Evolutionary conservation across 1,139 yeast species (phyloP).

Genomic region (Diutina mesorugosa): DNA sequence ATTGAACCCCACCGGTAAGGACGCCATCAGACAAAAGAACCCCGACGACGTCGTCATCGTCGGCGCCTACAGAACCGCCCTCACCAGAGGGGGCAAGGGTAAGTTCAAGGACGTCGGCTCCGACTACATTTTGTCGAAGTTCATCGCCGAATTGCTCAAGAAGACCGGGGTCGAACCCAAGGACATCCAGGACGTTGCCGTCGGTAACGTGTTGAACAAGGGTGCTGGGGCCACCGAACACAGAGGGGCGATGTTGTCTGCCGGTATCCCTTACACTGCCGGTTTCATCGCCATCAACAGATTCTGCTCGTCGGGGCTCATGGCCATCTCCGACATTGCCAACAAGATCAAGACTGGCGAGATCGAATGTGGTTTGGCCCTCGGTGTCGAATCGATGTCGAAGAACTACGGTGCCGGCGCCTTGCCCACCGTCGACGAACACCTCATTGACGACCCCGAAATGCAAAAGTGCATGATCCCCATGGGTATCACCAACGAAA

Average conservation of each 20-base stretch:
- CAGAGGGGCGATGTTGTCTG: conserved; percentile 55
- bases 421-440: conserved; percentile 15
- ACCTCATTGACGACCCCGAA: conserved; percentile 7
- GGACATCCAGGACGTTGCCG: conserved; percentile 67
- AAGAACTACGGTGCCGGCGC: conserved; percentile 60
- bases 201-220: conserved; percentile 79
- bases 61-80: conserved; percentile 81
- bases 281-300: conserved; percentile 81
- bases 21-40: conserved; percentile 37
- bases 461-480: conserved; percentile 64
- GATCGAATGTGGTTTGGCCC: conserved; percentile 82
- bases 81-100: conserved; percentile 80
- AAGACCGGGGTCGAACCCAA: conserved; percentile 51
- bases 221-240: conserved; percentile 93
- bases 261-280: conserved; percentile 39
- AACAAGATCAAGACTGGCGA: conserved; percentile 80
- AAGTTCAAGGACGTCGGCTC: conserved; percentile 63
- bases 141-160: conserved; percentile 49
- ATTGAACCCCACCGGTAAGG: conserved; percentile 34
- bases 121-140: conserved; percentile 57
- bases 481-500: conserved; percentile 87
- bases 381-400: conserved; percentile 91
- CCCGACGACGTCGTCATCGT: conserved; percentile 67
- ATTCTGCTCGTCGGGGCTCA: conserved; percentile 89
- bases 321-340: conserved; percentile 83